Evolutionary conservation across 108 stramenopile genomes (phyloP), one percentile per base, ranked within the genome.

Genomic region (Nannochloropsis salina): DNA sequence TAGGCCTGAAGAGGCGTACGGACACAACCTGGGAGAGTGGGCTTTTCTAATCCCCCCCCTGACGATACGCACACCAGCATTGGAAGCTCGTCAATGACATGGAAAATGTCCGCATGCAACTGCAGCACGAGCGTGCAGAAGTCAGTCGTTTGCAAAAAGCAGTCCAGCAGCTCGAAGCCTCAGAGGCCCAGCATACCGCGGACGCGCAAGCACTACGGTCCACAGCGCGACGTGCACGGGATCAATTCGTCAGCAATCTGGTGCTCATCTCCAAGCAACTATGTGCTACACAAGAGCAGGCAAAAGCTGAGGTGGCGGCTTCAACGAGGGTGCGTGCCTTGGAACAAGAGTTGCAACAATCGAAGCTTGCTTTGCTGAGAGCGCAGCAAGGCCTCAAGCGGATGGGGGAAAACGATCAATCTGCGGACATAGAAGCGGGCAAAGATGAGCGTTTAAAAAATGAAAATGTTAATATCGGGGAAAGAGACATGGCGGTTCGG

Each of bases 151-250:
- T 74, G 61, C 61, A 74, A 74, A 15, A 74, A n/a, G 61, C 61
- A 15, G n/a, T 74, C 61, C 20, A n/a, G n/a, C 20, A 74, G n/a
- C 61, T 74, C 61, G 61, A 74, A 74, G 61, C 61, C 20, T 15
- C n/a, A 15, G 20, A 74, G n/a, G 61, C 61, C 61, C 61, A 74
- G n/a, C 61, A 74, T 74, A n/a, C n/a, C n/a, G n/a, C 61, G n/a
- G 61, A 74, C 15, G 15, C 61, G n/a, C 61, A n/a, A 74, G 61
- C 61, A 1, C n/a, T 74, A n/a, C 15, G n/a, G n/a, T n/a, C 15
- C 6, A 74, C 61, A n/a, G 61, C 61, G 20, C 61, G 61, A 15
- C 61, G n/a, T 15, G 61, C n/a, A 15, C 61, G 61, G 20, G 61
- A 74, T 74, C 61, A 74, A 74, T 74, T 74, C 0, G 61, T 74